phyloP scores from a whole-genome alignment of 2,329 filamentous ascomycete genomes.

The Cercospora brassicicola region DNA sequence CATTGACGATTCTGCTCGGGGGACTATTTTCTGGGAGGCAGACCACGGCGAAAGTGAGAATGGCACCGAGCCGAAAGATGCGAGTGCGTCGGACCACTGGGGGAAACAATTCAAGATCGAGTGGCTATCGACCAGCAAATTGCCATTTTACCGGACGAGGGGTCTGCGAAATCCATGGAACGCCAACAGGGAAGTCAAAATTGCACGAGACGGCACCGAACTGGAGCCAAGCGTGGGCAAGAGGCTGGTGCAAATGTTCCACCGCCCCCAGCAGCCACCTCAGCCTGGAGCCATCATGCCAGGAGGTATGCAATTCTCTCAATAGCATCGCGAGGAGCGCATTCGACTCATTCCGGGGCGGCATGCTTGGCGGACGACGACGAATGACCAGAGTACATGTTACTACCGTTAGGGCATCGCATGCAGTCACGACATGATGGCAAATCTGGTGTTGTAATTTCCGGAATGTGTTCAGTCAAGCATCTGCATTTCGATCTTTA shows the following conservation, averaged over 20 bases:
- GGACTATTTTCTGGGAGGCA: constrained; percentile 95
- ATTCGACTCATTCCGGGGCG: neutral
- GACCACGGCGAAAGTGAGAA: constrained; percentile 49
- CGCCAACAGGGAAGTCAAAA: constrained; percentile 91
- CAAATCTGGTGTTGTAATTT: neutral
- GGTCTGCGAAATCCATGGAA: constrained; percentile 93
- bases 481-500: neutral
- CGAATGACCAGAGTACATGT: neutral
- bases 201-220: constrained; percentile 91
- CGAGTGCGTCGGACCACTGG: constrained; percentile 64
- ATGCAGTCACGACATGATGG: neutral
- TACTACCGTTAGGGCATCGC: neutral
- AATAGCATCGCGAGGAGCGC: neutral
- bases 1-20: constrained; percentile 88
- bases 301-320: constrained; percentile 13
- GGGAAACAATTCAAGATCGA: constrained; percentile 89
- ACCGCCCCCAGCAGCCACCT: constrained; percentile 25
- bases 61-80: constrained; percentile 40
- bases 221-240: constrained; percentile 79
- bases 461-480: neutral
- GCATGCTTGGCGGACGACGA: neutral
- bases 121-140: constrained; percentile 78
- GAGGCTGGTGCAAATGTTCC: constrained; percentile 74
- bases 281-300: constrained; percentile 3
- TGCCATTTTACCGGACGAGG: constrained; percentile 86